Evolutionary conservation across 1,139 yeast genomes (phyloP), one percentile per base, ranked within the genome.

Genomic region (Candida pseudoviswanathii): DNA sequence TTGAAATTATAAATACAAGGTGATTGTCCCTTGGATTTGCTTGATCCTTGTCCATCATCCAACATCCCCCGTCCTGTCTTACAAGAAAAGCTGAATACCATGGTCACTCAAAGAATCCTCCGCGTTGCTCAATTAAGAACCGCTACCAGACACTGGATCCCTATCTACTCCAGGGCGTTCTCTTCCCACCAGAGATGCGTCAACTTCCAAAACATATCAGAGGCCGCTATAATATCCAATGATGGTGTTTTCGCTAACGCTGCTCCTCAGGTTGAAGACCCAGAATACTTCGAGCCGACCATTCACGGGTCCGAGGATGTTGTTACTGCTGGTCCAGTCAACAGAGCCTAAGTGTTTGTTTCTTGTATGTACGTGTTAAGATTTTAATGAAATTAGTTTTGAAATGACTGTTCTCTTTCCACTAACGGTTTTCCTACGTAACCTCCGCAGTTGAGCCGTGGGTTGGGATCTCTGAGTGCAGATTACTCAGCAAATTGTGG

Each of bases 131-230:
- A 72, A 32, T 71, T 66, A 62, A 72, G 69, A 59, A 73, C 80
- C 47, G 77, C 79, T 52, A 63, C 78, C 47, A 71, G 78, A 58
- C 74, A 78, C 57, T 75, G 80, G 80, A 59, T 75, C 26, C 79
- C 80, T 47, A 56, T 41, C 48, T 52, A 38, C 30, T 48, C 54
- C 29, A 53, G 43, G 27, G 52, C 50, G 29, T 73, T 73, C 51
- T 73, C 78, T 31, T 71, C 78, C 2, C 66, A 61, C 50, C 77
- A 73, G 56, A 66, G 77, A 58, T 64, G 62, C 42, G 66, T 73
- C 45, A 71, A 70, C 60, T 67, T 71, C 55, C 71, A 71, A 63
- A 68, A 65, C 51, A 57, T 64, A 46, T 64, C 63, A 46, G 75
- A 71, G 29, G 63, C 66, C 43, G 61, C 59, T 49, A 59, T 71